A percentile compares a stretch with the other conserved stretches of the same genome.
Conservation (phyloP, 2,329 filamentous ascomycete species). For the Penicillium rolfsii region DNA sequence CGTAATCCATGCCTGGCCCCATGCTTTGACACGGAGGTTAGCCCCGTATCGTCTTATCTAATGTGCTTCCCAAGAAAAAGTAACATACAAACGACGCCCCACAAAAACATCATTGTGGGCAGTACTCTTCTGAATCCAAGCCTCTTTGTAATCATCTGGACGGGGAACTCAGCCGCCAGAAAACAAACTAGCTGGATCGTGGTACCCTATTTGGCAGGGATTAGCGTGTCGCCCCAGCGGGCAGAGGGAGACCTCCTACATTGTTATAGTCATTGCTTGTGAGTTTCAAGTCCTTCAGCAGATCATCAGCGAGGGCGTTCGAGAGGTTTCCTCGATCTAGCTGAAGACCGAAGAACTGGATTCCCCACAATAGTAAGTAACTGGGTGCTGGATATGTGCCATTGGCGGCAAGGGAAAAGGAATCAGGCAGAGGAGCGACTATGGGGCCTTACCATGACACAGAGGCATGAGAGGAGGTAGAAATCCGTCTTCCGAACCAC, state of each 20-base stretch:
- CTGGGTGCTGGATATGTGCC: not conserved
- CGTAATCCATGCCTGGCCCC: conserved; percentile 50
- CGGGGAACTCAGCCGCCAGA: conserved; percentile 57
- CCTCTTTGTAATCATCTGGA: conserved; percentile 60
- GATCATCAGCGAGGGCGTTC: conserved; percentile 61
- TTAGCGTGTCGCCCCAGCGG: not conserved
- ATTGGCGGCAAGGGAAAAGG: not conserved
- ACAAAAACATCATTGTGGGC: conserved; percentile 57
- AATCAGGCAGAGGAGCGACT: not conserved
- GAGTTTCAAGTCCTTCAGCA: conserved; percentile 54
- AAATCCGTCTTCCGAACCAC: conserved; percentile 31
- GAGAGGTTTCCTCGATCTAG: conserved; percentile 62
- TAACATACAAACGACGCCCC: conserved; percentile 32
- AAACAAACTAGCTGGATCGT: conserved; percentile 31
- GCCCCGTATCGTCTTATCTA: not conserved
- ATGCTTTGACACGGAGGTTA: not conserved
- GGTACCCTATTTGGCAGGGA: conserved; percentile 22
- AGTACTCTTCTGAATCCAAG: conserved; percentile 50
- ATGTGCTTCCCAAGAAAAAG: not conserved
- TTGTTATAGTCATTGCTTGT: conserved; percentile 43
- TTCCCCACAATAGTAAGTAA: not conserved
- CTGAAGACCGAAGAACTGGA: conserved; percentile 62
- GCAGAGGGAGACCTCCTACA: not conserved
- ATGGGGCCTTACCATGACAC: not conserved
- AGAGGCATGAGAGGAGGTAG: not conserved